phyloP scores from a whole-genome alignment of 257 asterid genomes.

The Solanum boliviense region DNA sequence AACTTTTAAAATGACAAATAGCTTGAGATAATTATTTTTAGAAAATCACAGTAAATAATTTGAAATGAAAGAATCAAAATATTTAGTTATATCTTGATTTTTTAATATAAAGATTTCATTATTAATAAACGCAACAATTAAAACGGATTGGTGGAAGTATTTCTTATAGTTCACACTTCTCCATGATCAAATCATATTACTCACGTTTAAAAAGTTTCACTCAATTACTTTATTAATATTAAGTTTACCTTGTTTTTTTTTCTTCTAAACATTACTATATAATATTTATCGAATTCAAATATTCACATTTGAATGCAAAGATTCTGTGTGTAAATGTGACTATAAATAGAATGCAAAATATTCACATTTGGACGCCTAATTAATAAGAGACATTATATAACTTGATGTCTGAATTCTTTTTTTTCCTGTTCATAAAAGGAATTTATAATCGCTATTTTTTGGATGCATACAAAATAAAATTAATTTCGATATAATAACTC shows the following conservation, averaged over 20 bases:
- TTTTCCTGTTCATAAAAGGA: background rate
- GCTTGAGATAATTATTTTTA: background rate
- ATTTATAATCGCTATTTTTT: no score
- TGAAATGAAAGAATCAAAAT: background rate
- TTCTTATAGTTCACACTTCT: background rate
- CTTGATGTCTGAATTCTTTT: background rate
- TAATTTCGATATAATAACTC: fast-evolving
- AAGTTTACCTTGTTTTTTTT: background rate
- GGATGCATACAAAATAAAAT: background rate
- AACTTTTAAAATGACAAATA: no score
- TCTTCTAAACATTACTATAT: no score
- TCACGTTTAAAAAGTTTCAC: background rate
- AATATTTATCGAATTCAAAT: background rate
- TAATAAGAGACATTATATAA: background rate
- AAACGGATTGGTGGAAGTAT: background rate
- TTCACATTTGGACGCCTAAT: background rate
- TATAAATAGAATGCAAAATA: background rate
- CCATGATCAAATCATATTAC: background rate
- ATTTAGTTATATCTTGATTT: no score
- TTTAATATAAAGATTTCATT: no score
- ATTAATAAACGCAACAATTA: no score
- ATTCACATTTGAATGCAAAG: background rate
- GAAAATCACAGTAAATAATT: background rate
- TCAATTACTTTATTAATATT: background rate
- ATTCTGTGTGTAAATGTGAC: background rate